Conservation (phyloP, 257 asterid genomes). For the Nicotiana undulata region DNA sequence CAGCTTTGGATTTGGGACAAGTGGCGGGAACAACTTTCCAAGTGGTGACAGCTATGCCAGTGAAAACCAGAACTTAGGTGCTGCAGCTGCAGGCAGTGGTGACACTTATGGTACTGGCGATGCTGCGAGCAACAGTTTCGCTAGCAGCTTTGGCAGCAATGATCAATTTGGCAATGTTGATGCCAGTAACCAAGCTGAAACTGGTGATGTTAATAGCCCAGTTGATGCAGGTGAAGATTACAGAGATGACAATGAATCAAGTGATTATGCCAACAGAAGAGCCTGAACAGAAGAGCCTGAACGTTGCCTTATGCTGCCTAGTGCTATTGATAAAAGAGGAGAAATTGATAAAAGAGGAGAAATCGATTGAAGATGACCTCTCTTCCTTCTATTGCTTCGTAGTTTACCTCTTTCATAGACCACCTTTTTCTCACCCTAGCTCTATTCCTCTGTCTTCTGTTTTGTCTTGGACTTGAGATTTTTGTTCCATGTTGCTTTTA, state of each 20-base stretch:
- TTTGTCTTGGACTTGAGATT: background rate
- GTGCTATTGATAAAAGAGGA: background rate
- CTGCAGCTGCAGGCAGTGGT: background rate
- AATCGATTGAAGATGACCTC: background rate
- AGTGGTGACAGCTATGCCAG: background rate
- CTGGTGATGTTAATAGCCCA: constrained; percentile 14
- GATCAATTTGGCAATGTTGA: constrained; percentile 3
- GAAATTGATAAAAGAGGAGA: background rate
- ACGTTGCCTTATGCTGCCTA: background rate
- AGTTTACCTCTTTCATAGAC: background rate
- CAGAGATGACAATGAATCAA: constrained; percentile 20
- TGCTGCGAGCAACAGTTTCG: background rate
- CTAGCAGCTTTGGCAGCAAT: constrained; percentile 3
- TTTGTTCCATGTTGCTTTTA: background rate
- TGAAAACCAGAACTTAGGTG: too few species aligned
- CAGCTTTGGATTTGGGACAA: background rate
- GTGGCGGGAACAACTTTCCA: background rate
- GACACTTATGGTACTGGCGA: background rate
- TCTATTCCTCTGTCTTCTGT: background rate
- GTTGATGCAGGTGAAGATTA: constrained; percentile 10
- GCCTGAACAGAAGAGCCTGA: constrained; percentile 37
- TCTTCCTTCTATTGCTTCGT: background rate
- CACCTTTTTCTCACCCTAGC: background rate
- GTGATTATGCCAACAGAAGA: constrained; percentile 36
- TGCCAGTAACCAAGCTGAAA: constrained; percentile 8